Conservation (phyloP, 169 alveolate species). For the Eimeria zaria region DNA sequence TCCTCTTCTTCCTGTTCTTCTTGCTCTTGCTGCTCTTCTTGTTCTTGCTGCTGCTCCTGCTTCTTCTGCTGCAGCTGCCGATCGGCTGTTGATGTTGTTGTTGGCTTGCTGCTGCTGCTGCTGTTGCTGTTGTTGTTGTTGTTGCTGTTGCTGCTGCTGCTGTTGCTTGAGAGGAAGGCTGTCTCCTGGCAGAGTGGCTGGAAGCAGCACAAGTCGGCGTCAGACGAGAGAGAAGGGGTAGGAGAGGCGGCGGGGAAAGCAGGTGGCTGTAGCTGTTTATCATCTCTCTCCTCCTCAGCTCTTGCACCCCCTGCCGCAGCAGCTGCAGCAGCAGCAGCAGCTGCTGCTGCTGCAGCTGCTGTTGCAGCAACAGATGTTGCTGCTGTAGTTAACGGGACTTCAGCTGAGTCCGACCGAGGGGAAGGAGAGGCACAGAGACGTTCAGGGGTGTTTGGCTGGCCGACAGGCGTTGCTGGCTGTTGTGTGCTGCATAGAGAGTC, state of each 20-base stretch:
- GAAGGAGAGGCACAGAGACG: slow-evolving; percentile 48
- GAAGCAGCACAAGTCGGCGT: slow-evolving; percentile 8
- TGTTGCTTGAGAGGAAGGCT: not conserved
- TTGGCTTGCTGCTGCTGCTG: not conserved
- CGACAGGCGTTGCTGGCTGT: slow-evolving; percentile 54
- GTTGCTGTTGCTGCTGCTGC: too few species aligned
- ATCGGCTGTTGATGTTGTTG: not conserved
- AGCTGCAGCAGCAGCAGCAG: not conserved
- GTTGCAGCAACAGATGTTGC: slow-evolving; percentile 6
- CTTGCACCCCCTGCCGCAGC: not conserved
- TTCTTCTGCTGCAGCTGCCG: not conserved
- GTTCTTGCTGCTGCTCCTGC: not conserved
- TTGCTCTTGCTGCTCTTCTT: too few species aligned
- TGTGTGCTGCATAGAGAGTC: slow-evolving; percentile 70
- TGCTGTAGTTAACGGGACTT: not conserved
- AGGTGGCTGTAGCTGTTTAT: not conserved
- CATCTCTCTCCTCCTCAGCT: not conserved
- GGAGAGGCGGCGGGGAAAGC: not conserved
- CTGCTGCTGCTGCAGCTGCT: slow-evolving; percentile 45
- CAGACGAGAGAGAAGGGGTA: slow-evolving; percentile 32
- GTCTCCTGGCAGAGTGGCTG: not conserved
- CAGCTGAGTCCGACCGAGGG: slow-evolving; percentile 11
- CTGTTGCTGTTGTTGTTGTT: not conserved
- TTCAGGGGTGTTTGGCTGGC: slow-evolving; percentile 45
- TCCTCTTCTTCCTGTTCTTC: not conserved